Conservation (phyloP, 1,139 yeast genomes). For the Zygosaccharomyces pseudobailii region DNA sequence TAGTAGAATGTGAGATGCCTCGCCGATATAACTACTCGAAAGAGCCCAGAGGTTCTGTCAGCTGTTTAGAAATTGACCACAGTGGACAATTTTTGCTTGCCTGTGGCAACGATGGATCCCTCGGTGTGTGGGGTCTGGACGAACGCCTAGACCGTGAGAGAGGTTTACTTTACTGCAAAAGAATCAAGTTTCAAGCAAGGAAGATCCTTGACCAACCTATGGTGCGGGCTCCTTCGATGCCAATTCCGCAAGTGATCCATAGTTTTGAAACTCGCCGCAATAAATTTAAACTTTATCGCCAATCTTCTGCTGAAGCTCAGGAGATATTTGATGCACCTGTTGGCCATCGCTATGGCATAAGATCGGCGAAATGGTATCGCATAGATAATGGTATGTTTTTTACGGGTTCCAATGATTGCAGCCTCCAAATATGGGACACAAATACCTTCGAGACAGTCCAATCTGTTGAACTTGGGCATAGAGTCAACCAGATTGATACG, state of each 20-base stretch:
- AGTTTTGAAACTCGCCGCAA: slow-evolving; percentile 21
- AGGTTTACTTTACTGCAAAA: slow-evolving; percentile 16
- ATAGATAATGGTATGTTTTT: slow-evolving; percentile 82
- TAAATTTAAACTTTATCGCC: slow-evolving; percentile 40
- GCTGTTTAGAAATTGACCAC: slow-evolving; percentile 57
- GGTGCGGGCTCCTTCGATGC: slow-evolving; percentile 3
- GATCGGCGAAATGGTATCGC: slow-evolving; percentile 84
- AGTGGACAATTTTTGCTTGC: slow-evolving; percentile 51
- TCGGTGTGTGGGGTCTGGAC: slow-evolving; percentile 56
- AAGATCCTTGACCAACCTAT: slow-evolving; percentile 26
- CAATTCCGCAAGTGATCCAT: slow-evolving; percentile 21
- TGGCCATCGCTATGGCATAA: slow-evolving; percentile 65
- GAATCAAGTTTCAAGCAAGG: slow-evolving; percentile 17
- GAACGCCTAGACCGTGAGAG: slow-evolving; percentile 20
- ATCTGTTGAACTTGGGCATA: slow-evolving; percentile 47
- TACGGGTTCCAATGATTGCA: slow-evolving; percentile 74
- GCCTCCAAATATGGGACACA: slow-evolving; percentile 81
- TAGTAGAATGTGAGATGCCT: slow-evolving; percentile 12
- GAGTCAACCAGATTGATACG: slow-evolving; percentile 53
- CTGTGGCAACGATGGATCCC: slow-evolving; percentile 74
- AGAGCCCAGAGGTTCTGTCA: slow-evolving; percentile 34
- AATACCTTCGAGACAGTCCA: slow-evolving; percentile 58
- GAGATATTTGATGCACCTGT: background rate
- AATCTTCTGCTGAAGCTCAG: slow-evolving; percentile 30
- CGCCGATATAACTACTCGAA: slow-evolving; percentile 9